Evolutionary conservation across 306 rosid species (phyloP), one percentile per base, ranked within the genome.

Genomic region (Fagus crenata): DNA sequence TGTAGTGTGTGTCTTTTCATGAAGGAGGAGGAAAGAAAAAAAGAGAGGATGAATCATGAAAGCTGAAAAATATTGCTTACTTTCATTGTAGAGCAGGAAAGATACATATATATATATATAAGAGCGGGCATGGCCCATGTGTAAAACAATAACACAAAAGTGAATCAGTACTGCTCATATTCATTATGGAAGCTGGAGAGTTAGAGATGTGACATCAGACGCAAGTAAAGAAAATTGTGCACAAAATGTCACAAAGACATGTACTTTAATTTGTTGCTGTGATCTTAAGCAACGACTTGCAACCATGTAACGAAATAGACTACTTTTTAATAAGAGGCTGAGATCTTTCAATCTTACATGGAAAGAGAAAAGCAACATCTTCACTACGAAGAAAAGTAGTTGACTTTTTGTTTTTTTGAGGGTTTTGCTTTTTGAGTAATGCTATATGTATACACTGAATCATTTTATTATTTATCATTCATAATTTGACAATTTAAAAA

Each of bases 321-420:
- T 53, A 56, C 72, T 75, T 75, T 68, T 70, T 53, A n/a, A 67
- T 58, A 64, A n/a, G 42, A 8, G 37, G 13, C 33, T 55, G 22
- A 76, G 58, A 67, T 75, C 71, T 49, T 65, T 75, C 46, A 55
- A 83, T 73, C 49, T 75, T 55, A 63, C 65, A 56, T 55, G 63
- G 49, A 64, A 72, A 49, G 41, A 79, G 2, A 58, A 12, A 53
- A 71, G 83, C 82, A 79, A 81, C 86, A 81, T 78, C 97, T 89
- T 89, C 89, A 64, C 53, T 69, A 74, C 75, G 90, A 91, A 89
- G 97, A 77, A 91, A 89, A 88, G 94, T 76, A 82, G 80, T 78
- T 88, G 87, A 83, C 89, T 78, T 51, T 22, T 54, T 53, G 60
- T 77, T 28, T 64, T 61, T 69, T 54, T 78, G 53, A 75, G 82